Percentiles rank a stretch among this genome's conserved stretches.
These are phyloP conservation scores for Corchorus capsularis DNA, from an alignment of 345 rosid species.

Conservation along the genomic window DNA sequence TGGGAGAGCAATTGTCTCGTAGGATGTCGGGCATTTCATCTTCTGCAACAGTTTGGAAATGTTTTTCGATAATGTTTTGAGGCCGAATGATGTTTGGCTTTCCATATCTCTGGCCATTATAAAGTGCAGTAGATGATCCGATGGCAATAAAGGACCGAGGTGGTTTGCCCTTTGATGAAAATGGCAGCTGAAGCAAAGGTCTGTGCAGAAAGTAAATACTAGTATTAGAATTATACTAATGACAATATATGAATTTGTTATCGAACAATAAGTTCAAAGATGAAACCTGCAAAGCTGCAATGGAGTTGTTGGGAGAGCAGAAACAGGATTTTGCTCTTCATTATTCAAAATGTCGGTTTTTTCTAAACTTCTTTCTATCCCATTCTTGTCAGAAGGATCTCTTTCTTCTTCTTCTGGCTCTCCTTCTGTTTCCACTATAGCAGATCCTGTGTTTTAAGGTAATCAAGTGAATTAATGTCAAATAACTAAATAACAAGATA, in stretches of 20 bases:
- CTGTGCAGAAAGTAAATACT: slow-evolving; percentile 35
- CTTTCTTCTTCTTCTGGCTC: slow-evolving; percentile 56
- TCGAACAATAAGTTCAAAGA: slow-evolving; percentile 1
- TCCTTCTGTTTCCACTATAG: slow-evolving; percentile 48
- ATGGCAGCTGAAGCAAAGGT: slow-evolving; percentile 63
- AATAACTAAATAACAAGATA: background rate
- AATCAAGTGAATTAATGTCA: background rate
- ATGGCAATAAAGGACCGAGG: slow-evolving; percentile 57
- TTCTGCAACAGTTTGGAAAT: slow-evolving; percentile 43
- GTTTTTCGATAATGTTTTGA: slow-evolving; percentile 52
- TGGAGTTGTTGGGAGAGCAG: slow-evolving; percentile 76
- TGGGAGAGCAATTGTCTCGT: slow-evolving; percentile 45
- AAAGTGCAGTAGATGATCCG: slow-evolving; percentile 43
- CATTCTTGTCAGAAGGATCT: slow-evolving; percentile 47
- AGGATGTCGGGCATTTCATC: slow-evolving; percentile 75
- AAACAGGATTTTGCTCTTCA: slow-evolving; percentile 56
- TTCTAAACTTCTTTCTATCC: slow-evolving; percentile 37
- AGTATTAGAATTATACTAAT: background rate
- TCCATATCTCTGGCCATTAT: slow-evolving; percentile 36
- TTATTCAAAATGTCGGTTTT: slow-evolving; percentile 44
- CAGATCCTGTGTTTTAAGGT: slow-evolving; percentile 50
- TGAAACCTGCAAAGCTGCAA: slow-evolving; percentile 66
- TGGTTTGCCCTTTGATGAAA: slow-evolving; percentile 65
- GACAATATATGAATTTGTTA: background rate
- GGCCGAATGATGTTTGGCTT: slow-evolving; percentile 45